These are phyloP conservation scores for Plasmopara viticola DNA, from an alignment of 352 stramenopile genomes.

Conservation along the genomic window DNA sequence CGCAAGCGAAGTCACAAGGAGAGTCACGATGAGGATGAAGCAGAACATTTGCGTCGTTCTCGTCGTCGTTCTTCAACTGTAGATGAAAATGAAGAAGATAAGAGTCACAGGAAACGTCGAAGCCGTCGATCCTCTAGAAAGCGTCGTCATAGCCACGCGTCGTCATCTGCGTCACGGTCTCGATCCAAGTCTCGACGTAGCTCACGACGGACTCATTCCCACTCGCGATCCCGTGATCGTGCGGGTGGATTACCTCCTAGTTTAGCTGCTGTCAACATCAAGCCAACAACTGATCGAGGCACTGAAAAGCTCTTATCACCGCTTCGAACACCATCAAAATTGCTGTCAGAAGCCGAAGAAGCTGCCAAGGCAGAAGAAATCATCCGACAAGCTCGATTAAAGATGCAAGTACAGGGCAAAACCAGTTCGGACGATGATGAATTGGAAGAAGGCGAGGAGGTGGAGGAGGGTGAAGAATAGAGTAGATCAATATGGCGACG, in stretches of 20 bases:
- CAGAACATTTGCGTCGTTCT: conserved; percentile 23
- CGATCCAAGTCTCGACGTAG: conserved; percentile 22
- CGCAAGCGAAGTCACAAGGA: conserved; percentile 20
- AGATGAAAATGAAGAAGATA: conserved; percentile 24
- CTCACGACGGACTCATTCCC: conserved; percentile 16
- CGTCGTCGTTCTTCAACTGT: conserved; percentile 20
- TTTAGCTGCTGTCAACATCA: conserved; percentile 14
- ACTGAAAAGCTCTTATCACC: conserved; percentile 11
- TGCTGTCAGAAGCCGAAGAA: conserved; percentile 41
- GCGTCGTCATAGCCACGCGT: conserved; percentile 19
- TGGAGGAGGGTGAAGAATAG: conserved; percentile 35
- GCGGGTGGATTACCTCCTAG: conserved; percentile 16
- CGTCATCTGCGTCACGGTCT: conserved; percentile 33
- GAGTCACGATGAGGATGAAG: conserved; percentile 20
- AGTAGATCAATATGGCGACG: conserved; percentile 7
- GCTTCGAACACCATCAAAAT: conserved; percentile 11
- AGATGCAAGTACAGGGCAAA: conserved; percentile 42
- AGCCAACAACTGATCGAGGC: conserved; percentile 3
- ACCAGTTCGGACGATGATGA: conserved; percentile 25
- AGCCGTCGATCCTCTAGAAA: conserved; percentile 21
- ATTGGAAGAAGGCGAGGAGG: conserved; percentile 56
- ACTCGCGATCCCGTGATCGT: conserved; percentile 18
- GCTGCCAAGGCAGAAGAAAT: conserved; percentile 53
- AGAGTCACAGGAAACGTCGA: conserved; percentile 23
- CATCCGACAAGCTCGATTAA: conserved; percentile 57